These are phyloP conservation scores for Carallia brachiata DNA, from an alignment of 345 rosid species.

Conservation along the genomic window DNA sequence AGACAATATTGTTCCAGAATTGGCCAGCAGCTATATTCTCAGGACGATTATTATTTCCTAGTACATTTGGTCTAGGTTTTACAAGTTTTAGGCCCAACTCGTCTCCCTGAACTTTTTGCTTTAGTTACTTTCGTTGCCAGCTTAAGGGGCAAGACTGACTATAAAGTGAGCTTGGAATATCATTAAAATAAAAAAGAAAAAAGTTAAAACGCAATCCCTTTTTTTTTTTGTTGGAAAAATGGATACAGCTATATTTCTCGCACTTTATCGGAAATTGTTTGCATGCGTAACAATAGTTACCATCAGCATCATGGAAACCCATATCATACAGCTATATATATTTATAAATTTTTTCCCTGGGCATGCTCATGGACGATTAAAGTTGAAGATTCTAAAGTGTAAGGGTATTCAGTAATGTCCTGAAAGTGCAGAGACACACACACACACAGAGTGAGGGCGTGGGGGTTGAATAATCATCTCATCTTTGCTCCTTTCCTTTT, in stretches of 20 bases:
- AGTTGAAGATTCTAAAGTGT: not conserved
- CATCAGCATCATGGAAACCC: slow-evolving; percentile 13
- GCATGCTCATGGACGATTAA: not conserved
- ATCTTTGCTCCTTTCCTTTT: not conserved
- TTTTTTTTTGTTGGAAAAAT: not conserved
- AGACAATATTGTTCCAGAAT: not conserved
- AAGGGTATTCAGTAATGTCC: not conserved
- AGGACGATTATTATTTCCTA: too few relatives aligned
- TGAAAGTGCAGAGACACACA: not conserved
- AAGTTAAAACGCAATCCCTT: not conserved
- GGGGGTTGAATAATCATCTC: slow-evolving; percentile 1
- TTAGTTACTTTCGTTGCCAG: not conserved
- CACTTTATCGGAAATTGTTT: not conserved
- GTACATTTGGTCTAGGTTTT: not conserved
- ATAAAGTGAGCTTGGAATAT: too few relatives aligned
- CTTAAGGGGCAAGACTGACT: too few relatives aligned
- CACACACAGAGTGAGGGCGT: too few relatives aligned
- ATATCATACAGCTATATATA: not conserved
- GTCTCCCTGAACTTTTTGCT: too few relatives aligned
- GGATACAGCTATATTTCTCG: not conserved
- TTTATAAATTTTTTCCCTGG: not conserved
- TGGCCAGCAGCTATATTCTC: not conserved
- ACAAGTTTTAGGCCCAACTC: not conserved
- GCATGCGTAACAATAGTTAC: not conserved
- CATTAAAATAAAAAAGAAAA: not conserved